Conservation (phyloP, 108 stramenopile genomes). For the Schizochytrium sp. region DNA sequence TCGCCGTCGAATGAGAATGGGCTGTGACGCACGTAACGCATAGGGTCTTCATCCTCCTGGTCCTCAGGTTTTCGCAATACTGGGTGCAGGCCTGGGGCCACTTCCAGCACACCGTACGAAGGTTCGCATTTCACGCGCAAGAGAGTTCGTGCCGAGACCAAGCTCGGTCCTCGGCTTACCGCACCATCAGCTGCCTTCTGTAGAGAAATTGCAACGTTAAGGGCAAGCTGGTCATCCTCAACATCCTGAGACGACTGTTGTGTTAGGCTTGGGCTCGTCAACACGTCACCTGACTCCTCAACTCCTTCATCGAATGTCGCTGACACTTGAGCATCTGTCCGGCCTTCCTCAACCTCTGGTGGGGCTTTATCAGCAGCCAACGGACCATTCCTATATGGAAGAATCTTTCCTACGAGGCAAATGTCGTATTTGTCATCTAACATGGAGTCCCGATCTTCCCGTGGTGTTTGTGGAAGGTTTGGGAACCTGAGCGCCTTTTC, state of each 20-base stretch:
- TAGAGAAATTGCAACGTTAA: constrained; percentile 51
- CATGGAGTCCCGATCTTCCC: constrained; percentile 13
- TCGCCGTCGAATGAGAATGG: constrained; percentile 56
- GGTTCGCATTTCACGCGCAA: constrained; percentile 33
- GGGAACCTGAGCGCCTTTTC: neutral
- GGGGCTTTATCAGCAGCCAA: neutral
- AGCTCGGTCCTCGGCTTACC: constrained; percentile 47
- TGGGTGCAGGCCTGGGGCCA: constrained; percentile 50
- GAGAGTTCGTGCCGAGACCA: constrained; percentile 50
- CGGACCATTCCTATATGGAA: constrained; percentile 11
- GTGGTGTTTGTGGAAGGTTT: neutral
- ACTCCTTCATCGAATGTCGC: neutral
- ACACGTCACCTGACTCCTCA: constrained; percentile 31
- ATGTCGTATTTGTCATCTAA: neutral
- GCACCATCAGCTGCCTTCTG: constrained; percentile 33
- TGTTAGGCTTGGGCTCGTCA: constrained; percentile 32
- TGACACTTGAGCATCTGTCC: constrained; percentile 25
- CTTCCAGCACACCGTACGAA: constrained; percentile 44
- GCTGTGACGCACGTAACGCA: constrained; percentile 47
- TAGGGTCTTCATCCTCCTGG: constrained; percentile 52
- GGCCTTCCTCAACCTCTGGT: neutral
- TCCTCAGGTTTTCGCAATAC: constrained; percentile 30
- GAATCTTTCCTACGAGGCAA: constrained; percentile 53
- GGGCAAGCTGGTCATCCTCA: constrained; percentile 53
- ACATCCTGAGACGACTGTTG: constrained; percentile 31